phyloP scores from a whole-genome alignment of 2,329 filamentous ascomycete species.

The Exserohilum turcica region DNA sequence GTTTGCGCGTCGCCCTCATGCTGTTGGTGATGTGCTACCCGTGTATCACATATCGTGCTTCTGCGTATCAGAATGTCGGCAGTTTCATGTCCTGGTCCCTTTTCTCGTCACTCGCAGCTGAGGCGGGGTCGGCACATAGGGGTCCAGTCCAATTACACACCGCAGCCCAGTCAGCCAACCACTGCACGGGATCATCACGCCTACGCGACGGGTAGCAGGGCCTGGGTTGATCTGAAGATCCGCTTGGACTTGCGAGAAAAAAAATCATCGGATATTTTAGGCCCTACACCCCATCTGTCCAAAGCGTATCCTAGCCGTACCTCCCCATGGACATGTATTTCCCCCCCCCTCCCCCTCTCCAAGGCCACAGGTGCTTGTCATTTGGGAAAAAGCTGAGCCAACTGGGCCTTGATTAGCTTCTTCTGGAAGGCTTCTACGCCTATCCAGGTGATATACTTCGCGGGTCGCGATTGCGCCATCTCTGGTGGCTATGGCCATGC shows the following conservation, averaged over 20 bases:
- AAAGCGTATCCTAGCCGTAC: background rate
- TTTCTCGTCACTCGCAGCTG: conserved; percentile 30
- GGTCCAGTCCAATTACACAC: conserved; percentile 13
- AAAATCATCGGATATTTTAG: background rate
- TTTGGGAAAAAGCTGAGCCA: background rate
- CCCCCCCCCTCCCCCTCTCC: no score
- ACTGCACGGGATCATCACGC: conserved; percentile 20
- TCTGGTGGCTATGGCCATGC: conserved; percentile 7
- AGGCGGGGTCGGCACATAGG: background rate
- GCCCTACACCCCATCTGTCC: background rate
- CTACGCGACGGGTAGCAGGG: conserved; percentile 21
- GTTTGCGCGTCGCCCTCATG: conserved; percentile 2
- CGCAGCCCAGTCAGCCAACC: conserved; percentile 1
- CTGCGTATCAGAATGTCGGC: conserved; percentile 42
- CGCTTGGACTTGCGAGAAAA: background rate
- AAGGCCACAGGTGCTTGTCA: no score
- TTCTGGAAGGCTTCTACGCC: conserved; percentile 20
- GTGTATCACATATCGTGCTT: conserved; percentile 39
- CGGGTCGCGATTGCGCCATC: conserved; percentile 17
- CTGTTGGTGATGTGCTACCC: conserved; percentile 34
- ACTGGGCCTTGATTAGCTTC: background rate
- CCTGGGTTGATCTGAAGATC: conserved; percentile 14
- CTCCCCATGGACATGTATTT: no score
- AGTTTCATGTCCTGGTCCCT: conserved; percentile 47
- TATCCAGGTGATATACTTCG: conserved; percentile 6